A percentile compares a stretch with the other conserved stretches of the same genome.
phyloP scores from a whole-genome alignment of 148 eudicot species.

The Nepenthes mirabilis region DNA sequence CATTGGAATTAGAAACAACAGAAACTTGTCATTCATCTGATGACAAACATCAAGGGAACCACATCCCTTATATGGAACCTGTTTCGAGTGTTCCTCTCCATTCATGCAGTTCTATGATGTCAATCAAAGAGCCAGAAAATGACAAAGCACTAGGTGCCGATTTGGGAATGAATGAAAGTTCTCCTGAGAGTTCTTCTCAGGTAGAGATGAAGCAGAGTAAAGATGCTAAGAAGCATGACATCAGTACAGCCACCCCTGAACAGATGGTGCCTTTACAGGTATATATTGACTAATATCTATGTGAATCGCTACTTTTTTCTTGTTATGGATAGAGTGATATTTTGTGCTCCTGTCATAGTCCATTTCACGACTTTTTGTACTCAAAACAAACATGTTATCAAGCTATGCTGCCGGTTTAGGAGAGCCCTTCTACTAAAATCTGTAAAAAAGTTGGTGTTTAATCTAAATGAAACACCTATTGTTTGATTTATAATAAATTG shows the following conservation, averaged over 20 bases:
- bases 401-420: too few species aligned
- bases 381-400: too few species aligned
- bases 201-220: slow-evolving; percentile 5
- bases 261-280: slow-evolving; percentile 21
- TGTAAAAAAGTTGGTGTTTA: too few species aligned
- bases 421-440: too few species aligned
- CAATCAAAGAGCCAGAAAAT: slow-evolving; percentile 7
- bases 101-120: slow-evolving; percentile 4
- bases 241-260: slow-evolving; percentile 10
- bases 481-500: too few species aligned
- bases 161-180: not conserved
- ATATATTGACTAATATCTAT: not conserved
- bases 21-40: not conserved
- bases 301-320: too few species aligned
- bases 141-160: slow-evolving; percentile 11
- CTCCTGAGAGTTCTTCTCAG: slow-evolving; percentile 11
- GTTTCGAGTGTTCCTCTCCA: slow-evolving; percentile 10
- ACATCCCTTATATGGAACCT: slow-evolving; percentile 7
- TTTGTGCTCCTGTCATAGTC: too few species aligned
- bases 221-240: slow-evolving; percentile 8
- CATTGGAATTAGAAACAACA: slow-evolving; percentile 5
- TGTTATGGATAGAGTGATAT: too few species aligned
- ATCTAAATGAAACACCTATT: too few species aligned
- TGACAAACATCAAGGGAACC: slow-evolving; percentile 11
- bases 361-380: too few species aligned